Conservation (phyloP, 768 basidiomycete species). For the Macrolepiota fuliginosa region DNA sequence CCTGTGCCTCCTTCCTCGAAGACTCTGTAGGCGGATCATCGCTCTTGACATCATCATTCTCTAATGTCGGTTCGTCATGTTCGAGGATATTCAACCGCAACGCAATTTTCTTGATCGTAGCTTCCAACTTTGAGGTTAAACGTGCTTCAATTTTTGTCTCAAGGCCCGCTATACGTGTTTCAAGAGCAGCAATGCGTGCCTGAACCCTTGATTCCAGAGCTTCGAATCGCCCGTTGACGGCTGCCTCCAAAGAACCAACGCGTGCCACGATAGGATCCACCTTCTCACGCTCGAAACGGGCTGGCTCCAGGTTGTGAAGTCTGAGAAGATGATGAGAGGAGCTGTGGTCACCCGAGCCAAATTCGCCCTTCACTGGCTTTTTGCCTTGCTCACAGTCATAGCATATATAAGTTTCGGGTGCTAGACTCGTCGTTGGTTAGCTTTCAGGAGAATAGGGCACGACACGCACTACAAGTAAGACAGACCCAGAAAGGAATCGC, state of each 20-base stretch:
- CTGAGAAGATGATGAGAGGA: too few species aligned
- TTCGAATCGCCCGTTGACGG: not conserved
- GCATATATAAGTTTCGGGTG: slow-evolving; percentile 5
- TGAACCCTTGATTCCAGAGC: not conserved
- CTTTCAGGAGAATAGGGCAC: not conserved
- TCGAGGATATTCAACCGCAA: too few species aligned
- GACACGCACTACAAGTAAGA: slow-evolving; percentile 8
- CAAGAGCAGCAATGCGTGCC: not conserved
- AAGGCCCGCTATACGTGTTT: not conserved
- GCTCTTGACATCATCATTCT: too few species aligned
- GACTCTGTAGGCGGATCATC: too few species aligned
- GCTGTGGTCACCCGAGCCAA: too few species aligned
- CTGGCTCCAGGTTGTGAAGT: not conserved
- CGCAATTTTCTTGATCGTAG: not conserved
- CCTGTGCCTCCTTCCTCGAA: too few species aligned
- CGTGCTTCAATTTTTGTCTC: not conserved
- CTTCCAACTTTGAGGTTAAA: not conserved
- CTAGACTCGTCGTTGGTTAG: not conserved
- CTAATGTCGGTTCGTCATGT: too few species aligned
- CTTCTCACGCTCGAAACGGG: not conserved
- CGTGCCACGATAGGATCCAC: not conserved
- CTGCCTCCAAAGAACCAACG: not conserved
- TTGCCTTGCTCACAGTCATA: not conserved
- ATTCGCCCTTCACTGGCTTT: too few species aligned
- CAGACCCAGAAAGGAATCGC: slow-evolving; percentile 8